Base-by-base conservation (phyloP, 192 early-diverging fungal genomes). In the Pilaira anomala region DNA sequence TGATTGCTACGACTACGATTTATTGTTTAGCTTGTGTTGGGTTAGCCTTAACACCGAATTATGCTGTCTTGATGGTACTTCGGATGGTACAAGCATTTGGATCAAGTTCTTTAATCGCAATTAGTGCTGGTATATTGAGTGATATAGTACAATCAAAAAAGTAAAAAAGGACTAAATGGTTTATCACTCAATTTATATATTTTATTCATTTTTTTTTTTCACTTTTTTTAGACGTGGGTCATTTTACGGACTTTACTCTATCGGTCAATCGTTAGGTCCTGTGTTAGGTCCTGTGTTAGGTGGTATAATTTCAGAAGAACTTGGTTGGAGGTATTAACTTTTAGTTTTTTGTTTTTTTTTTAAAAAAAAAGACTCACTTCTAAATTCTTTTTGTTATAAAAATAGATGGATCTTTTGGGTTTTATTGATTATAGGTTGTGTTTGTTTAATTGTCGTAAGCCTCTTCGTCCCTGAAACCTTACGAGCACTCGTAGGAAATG, bases 381-480 rank as follows among this genome's bases (percentile, higher is more conserved):
- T 5, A 7, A 33, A 4, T 33, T 33, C 30, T 33, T 33, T 33
- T 33, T 33, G 2, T n/a, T n/a, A n/a, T n/a, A n/a, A n/a, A n/a
- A n/a, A 36, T 36, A 36, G 75, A 40, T 77, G 62, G 60, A 78
- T 68, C 16, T 78, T 76, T 61, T 75, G 77, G 77, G 48, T 76
- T 41, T 41, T 78, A 13, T 24, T 66, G n/a, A 66, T 75, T 16
- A 2, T 72, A 11, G 70, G 52, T 16, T 48, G 39, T 11, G 1
- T 39, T 2, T 16, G 58, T 11, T 74, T 77, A 25, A 9, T 68
- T 24, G 13, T 68, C 21, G 64, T 76, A 7, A 26, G 74, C 1
- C 73, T 78, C 60, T 55, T 79, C 53, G 49, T 81, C 11, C 80
- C 80, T 0, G 80, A 81, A 40, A 78, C 80, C 0, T 59, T 77